A percentile compares a stretch with the other conserved stretches of the same genome.
Evolutionary conservation across 805 yeast genomes (phyloP).

Genomic region (Saccharomycopsis vini): DNA sequence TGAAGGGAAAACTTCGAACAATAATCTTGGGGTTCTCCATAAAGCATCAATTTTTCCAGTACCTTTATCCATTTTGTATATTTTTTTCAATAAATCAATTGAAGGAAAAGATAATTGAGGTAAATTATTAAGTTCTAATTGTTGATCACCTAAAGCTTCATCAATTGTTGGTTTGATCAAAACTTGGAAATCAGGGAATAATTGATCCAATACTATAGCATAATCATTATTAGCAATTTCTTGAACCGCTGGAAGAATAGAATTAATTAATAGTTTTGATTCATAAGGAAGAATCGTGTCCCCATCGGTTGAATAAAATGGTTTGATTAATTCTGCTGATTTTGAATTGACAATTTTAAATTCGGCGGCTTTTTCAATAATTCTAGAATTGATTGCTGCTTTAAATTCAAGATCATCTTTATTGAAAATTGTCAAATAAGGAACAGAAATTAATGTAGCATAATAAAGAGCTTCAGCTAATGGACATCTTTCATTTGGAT

Average conservation of each 20-base stretch:
- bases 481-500: conserved; percentile 37
- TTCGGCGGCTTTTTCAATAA: conserved; percentile 37
- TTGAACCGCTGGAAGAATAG: conserved; percentile 45
- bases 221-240: conserved; percentile 28
- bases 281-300: conserved; percentile 37
- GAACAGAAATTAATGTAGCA: conserved; percentile 52
- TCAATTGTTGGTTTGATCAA: conserved; percentile 11
- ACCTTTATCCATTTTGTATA: conserved; percentile 28
- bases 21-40: conserved; percentile 57
- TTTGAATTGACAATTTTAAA: conserved; percentile 26
- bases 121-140: conserved; percentile 8
- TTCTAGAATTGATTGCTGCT: conserved; percentile 29
- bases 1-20: conserved; percentile 52
- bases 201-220: conserved; percentile 21
- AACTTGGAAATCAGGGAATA: conserved; percentile 31
- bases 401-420: conserved; percentile 25
- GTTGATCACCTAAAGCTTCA: conserved; percentile 2
- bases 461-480: conserved; percentile 63
- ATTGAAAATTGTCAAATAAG: conserved; percentile 48
- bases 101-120: conserved; percentile 28
- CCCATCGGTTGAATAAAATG: conserved; percentile 8
- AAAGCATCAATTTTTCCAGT: conserved; percentile 50
- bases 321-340: conserved; percentile 22
- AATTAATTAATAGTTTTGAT: conserved; percentile 38
- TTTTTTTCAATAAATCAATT: conserved; percentile 27